phyloP scores from a whole-genome alignment of 306 rosid species.

The Betula pendula region DNA sequence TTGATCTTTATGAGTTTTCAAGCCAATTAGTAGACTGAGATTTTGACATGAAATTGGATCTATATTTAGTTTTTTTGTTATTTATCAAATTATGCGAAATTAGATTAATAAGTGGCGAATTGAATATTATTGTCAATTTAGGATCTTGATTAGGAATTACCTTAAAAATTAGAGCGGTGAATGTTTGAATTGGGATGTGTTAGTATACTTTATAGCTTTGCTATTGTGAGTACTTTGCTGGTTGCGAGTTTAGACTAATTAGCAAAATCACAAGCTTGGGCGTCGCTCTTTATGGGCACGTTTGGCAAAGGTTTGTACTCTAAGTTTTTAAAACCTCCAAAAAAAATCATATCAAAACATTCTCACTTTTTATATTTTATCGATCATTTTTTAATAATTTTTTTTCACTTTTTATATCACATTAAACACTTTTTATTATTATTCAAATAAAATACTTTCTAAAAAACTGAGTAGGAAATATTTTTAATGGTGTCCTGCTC shows the following conservation, averaged over 20 bases:
- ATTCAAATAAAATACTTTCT: too few species aligned
- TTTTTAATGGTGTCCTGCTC: constrained; percentile 2
- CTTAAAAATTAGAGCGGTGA: background rate
- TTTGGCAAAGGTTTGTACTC: too few species aligned
- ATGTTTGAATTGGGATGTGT: background rate
- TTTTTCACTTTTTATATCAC: too few species aligned
- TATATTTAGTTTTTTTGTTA: background rate
- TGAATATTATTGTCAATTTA: background rate
- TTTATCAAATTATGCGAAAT: background rate
- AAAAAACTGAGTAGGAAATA: constrained; percentile 5
- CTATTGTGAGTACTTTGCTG: background rate
- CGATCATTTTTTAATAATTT: too few species aligned
- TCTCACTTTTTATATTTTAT: too few species aligned
- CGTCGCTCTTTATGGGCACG: too few species aligned
- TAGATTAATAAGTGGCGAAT: background rate
- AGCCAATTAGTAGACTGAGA: background rate
- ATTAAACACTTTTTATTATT: too few species aligned
- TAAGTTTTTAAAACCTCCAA: too few species aligned
- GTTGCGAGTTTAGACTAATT: background rate
- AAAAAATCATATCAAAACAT: too few species aligned
- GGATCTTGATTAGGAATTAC: background rate
- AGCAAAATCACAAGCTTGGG: too few species aligned
- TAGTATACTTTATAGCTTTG: background rate
- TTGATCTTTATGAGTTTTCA: too few species aligned
- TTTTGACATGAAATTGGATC: background rate